Evolutionary conservation across 169 alveolate species (phyloP), one percentile per base, ranked within the genome.

Genomic region (Cryptosporidium ubiquitum): DNA sequence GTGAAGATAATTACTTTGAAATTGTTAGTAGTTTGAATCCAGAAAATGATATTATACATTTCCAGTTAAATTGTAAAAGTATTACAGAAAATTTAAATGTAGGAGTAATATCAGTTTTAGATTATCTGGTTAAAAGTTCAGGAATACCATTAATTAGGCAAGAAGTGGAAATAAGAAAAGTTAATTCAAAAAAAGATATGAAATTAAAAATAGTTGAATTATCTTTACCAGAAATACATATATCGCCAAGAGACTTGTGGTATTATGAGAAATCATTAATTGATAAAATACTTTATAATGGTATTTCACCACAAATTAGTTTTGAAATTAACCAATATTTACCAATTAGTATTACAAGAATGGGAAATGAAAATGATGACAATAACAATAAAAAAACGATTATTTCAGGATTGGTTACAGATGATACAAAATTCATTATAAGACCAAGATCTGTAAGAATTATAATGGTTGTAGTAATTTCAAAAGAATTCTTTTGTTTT

Each of bases 201-300:
- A 75, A 58, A 60, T 58, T 79, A n/a, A 42, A 10, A 40, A 60
- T 26, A 12, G 75, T 79, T 14, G 86, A 79, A 29, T 23, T 79
- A 26, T 60, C 86, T 37, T 58, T 79, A 39, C 86, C 86, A 26
- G 86, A 79, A 42, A 39, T 79, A 5, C 29, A 47, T 14, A 57
- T 79, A 20, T 79, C 86, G 2, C 75, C 71, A 26, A 79, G 86
- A 42, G 86, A 79, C 42, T 79, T 79, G 35, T 79, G 86, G 86
- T 79, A 60, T 40, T 79, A 58, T 60, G 86, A 79, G 37, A 58
- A 52, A 39, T 79, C 86, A 10, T 44, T 79, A 20, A 40, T 79
- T 57, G 86, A 75, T 33, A 79, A 61, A 37, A 79, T 79, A 26
- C 35, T 79, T 18, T 79, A 79, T 60, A 79, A 20, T 60, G 86